Base-by-base conservation (phyloP, 2,329 filamentous ascomycete genomes). In the Aspergillus sp. region DNA sequence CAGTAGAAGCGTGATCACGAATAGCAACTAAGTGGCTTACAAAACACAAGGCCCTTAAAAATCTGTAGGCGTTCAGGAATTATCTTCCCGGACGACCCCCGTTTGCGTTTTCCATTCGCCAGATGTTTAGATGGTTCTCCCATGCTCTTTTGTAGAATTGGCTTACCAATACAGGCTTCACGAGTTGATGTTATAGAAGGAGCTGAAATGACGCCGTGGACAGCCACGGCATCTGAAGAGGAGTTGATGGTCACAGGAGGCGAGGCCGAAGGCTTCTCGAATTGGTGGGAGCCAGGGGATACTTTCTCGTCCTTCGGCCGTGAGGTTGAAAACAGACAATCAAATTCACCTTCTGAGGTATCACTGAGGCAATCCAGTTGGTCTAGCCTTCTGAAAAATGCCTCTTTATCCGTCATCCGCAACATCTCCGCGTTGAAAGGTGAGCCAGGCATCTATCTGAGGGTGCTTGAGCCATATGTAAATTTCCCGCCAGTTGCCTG, bases 1-100 rank as follows among this genome's bases (percentile, higher is more conserved):
- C 21, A 46, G 15, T 17, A 12, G 19, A 9, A 45, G 31, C 31
- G 31, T 37, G n/a, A n/a, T 17, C 21, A 48, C 9, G 17, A 41
- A 21, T 19, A 1, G 23, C 15, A 15, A 6, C 35, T 11, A 40
- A n/a, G 24, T 6, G 6, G 68, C 77, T 57, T 52, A 79, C 77
- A 90, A 62, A 91, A 88, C 0, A 76, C 71, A n/a, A 90, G 72
- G 0, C 76, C 81, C 45, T 77, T 80, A 68, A 92, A 87, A 5
- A 90, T 80, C 63, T 83, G 81, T 56, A 83, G 73, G 1, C 73
- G 69, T 59, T 85, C 81, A 0, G 84, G 81, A 1, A 83, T 75
- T 19, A 79, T 60, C 50, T 79, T 80, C 21, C 81, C 58, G 2
- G 70, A 59, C 6, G 43, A 77, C 66, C 54, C 76, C 71, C 64